phyloP scores from a whole-genome alignment of 2,329 filamentous ascomycete species.

The Arthrinium phaeospermum region DNA sequence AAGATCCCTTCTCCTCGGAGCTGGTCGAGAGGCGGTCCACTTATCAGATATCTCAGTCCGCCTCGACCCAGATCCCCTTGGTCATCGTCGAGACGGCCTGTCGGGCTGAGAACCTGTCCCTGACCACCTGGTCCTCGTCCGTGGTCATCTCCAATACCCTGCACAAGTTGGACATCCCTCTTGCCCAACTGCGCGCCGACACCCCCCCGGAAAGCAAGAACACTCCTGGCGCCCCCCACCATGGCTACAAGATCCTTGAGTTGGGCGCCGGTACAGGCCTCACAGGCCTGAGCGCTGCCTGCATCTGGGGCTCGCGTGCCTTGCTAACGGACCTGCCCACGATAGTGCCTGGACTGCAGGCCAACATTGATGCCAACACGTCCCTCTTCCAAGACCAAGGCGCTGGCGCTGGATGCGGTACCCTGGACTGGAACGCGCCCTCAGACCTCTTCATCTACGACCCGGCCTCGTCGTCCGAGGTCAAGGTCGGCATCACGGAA shows the following conservation, averaged over 20 bases:
- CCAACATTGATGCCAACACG: slow-evolving; percentile 18
- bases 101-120: slow-evolving; percentile 19
- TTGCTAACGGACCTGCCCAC: slow-evolving; percentile 20
- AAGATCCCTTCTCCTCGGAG: slow-evolving; percentile 6
- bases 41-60: slow-evolving; percentile 14
- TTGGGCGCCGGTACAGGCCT: slow-evolving; percentile 17
- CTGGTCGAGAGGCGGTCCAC: slow-evolving; percentile 15
- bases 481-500: slow-evolving; percentile 8
- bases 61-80: slow-evolving; percentile 18
- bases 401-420: slow-evolving; percentile 16
- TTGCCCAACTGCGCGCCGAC: not conserved
- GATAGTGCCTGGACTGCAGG: slow-evolving; percentile 19
- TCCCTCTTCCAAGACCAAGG: slow-evolving; percentile 3
- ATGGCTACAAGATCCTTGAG: slow-evolving; percentile 19
- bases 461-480: not conserved
- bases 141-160: slow-evolving; percentile 19
- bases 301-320: slow-evolving; percentile 16
- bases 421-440: slow-evolving; percentile 19
- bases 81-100: slow-evolving; percentile 19
- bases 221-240: not conserved
- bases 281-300: slow-evolving; percentile 18
- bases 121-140: slow-evolving; percentile 20
- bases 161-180: slow-evolving; percentile 17
- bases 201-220: not conserved
- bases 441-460: slow-evolving; percentile 10